phyloP scores from a whole-genome alignment of 2,329 filamentous ascomycete genomes.

The Pleoardoris graminearum region DNA sequence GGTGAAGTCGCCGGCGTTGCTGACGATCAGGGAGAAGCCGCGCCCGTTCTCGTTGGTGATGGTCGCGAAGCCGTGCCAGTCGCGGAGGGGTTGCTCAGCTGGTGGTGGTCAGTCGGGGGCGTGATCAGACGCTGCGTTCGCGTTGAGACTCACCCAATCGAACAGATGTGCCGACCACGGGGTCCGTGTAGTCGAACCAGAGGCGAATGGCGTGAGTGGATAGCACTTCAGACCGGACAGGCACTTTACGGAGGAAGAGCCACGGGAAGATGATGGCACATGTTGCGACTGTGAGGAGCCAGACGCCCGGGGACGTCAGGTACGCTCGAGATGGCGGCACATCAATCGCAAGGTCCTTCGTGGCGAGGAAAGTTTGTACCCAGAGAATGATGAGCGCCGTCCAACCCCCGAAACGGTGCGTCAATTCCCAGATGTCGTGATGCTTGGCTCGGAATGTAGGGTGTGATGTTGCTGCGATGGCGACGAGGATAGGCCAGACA shows the following conservation, averaged over 20 bases:
- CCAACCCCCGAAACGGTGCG: slow-evolving; percentile 46
- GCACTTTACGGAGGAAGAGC: slow-evolving; percentile 70
- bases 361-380: slow-evolving; percentile 33
- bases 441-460: slow-evolving; percentile 35
- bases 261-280: slow-evolving; percentile 73
- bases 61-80: slow-evolving; percentile 48
- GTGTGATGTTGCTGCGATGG: slow-evolving; percentile 37
- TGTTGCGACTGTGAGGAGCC: slow-evolving; percentile 70
- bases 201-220: slow-evolving; percentile 75
- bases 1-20: slow-evolving; percentile 46
- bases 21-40: slow-evolving; percentile 43
- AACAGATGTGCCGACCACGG: slow-evolving; percentile 37
- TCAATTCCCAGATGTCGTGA: slow-evolving; percentile 43
- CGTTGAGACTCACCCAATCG: slow-evolving; percentile 17
- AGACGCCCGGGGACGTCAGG: slow-evolving; percentile 55
- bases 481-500: slow-evolving; percentile 32
- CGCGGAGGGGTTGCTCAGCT: slow-evolving; percentile 37
- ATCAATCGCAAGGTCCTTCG: slow-evolving; percentile 26
- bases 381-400: slow-evolving; percentile 42
- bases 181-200: slow-evolving; percentile 50
- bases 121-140: not conserved
- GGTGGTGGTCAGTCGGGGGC: not conserved
- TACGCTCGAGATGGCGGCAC: slow-evolving; percentile 28
- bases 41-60: slow-evolving; percentile 39
- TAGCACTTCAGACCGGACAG: slow-evolving; percentile 68